phyloP scores from a whole-genome alignment of 2,329 filamentous ascomycete genomes.

The Ophioceras dolichostomum region DNA sequence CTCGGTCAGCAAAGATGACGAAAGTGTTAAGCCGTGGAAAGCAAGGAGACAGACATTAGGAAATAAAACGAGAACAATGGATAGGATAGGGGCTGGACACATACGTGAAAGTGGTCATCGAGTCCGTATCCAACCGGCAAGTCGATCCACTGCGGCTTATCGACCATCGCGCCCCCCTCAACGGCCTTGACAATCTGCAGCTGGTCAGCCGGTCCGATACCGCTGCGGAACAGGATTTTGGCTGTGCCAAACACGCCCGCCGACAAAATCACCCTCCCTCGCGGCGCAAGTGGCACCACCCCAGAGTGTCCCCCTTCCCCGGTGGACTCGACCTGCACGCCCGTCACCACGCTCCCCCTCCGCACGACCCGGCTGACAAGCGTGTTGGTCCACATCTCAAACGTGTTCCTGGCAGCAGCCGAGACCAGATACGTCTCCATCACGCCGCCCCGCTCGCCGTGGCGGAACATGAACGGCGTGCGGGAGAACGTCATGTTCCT shows the following conservation, averaged over 20 bases:
- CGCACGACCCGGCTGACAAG: slow-evolving; percentile 54
- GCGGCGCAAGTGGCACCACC: slow-evolving; percentile 14
- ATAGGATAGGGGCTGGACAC: neutral
- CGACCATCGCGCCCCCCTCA: slow-evolving; percentile 38
- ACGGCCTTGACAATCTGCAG: slow-evolving; percentile 37
- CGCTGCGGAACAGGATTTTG: slow-evolving; percentile 54
- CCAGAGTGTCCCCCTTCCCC: slow-evolving; percentile 25
- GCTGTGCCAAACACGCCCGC: slow-evolving; percentile 58
- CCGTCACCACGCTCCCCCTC: slow-evolving; percentile 46
- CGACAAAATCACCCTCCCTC: slow-evolving; percentile 52
- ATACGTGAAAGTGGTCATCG: slow-evolving; percentile 38
- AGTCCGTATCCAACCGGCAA: slow-evolving; percentile 47
- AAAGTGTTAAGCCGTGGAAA: too few relatives aligned
- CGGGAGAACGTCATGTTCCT: slow-evolving; percentile 56
- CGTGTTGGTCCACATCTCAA: slow-evolving; percentile 44
- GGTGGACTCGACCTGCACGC: slow-evolving; percentile 53
- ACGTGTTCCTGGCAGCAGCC: slow-evolving; percentile 33
- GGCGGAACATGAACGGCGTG: slow-evolving; percentile 54
- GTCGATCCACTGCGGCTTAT: slow-evolving; percentile 38
- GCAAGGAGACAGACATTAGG: too few relatives aligned
- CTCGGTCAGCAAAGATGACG: neutral
- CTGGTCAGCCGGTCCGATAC: slow-evolving; percentile 53
- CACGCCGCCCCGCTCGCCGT: slow-evolving; percentile 57
- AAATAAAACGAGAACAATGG: neutral
- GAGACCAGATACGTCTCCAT: slow-evolving; percentile 53